These are phyloP conservation scores for Vanilla planifolia DNA, from an alignment of 106 monocot species.

Conservation along the genomic window DNA sequence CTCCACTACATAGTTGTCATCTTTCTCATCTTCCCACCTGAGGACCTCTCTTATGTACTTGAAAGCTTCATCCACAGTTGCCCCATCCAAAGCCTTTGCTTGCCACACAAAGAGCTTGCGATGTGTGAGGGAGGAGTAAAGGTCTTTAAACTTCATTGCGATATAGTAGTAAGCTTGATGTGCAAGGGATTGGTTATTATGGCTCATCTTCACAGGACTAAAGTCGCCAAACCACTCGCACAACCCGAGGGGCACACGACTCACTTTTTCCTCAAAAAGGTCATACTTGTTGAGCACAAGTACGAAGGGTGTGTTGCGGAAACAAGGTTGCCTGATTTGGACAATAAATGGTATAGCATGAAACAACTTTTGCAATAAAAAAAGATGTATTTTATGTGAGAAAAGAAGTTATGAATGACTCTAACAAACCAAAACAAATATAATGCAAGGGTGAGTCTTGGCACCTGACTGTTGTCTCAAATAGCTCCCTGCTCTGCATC, in stretches of 20 bases:
- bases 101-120: conserved; percentile 79
- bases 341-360: not conserved
- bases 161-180: conserved; percentile 80
- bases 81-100: conserved; percentile 47
- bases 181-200: conserved; percentile 45
- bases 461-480: conserved; percentile 74
- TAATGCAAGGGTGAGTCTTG: no score
- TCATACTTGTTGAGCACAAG: conserved; percentile 87
- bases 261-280: conserved; percentile 78
- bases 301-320: conserved; percentile 61
- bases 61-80: conserved; percentile 64
- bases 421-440: no score
- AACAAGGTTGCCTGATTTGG: conserved; percentile 64
- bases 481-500: conserved; percentile 85
- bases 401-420: no score
- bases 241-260: conserved; percentile 19
- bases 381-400: no score
- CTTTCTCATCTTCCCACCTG: conserved; percentile 72
- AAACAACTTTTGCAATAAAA: no score
- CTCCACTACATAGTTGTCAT: conserved; percentile 36
- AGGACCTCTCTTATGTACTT: conserved; percentile 84
- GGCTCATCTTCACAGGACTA: conserved; percentile 43
- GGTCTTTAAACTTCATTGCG: conserved; percentile 79
- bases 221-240: conserved; percentile 87
- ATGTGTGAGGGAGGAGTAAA: conserved; percentile 44